Conservation (phyloP, 164 flowering plant genomes). For the Houttuynia cordata region DNA sequence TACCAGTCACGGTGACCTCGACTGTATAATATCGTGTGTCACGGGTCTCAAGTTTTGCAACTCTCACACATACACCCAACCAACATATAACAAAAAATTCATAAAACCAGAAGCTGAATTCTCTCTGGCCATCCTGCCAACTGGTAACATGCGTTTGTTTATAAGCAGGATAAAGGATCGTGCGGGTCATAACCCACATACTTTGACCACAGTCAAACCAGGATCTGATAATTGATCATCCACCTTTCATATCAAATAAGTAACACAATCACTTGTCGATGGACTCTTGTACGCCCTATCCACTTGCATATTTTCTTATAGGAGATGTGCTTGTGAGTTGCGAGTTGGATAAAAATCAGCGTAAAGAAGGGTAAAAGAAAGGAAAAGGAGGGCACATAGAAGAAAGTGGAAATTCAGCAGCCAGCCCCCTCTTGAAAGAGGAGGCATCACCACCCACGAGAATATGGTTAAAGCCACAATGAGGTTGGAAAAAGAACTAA, state of each 20-base stretch:
- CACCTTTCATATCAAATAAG: neutral
- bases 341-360: neutral
- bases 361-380: neutral
- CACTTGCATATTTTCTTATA: neutral
- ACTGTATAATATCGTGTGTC: neutral
- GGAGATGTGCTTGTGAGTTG: neutral
- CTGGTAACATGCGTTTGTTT: neutral
- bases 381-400: too few relatives aligned
- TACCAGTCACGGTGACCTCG: neutral
- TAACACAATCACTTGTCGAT: too few relatives aligned
- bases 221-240: neutral
- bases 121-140: neutral
- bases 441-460: neutral
- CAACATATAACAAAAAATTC: too few relatives aligned
- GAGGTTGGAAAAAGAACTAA: constrained; percentile 5
- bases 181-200: too few relatives aligned
- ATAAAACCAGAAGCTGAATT: neutral
- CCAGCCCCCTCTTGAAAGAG: too few relatives aligned
- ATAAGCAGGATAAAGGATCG: too few relatives aligned
- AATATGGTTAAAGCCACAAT: constrained; percentile 10
- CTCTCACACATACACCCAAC: neutral
- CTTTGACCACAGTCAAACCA: neutral
- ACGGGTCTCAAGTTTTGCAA: neutral
- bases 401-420: too few relatives aligned
- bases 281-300: too few relatives aligned